Evolutionary conservation across 2,329 filamentous ascomycete species (phyloP).

Genomic region (Monosporascus sp.): DNA sequence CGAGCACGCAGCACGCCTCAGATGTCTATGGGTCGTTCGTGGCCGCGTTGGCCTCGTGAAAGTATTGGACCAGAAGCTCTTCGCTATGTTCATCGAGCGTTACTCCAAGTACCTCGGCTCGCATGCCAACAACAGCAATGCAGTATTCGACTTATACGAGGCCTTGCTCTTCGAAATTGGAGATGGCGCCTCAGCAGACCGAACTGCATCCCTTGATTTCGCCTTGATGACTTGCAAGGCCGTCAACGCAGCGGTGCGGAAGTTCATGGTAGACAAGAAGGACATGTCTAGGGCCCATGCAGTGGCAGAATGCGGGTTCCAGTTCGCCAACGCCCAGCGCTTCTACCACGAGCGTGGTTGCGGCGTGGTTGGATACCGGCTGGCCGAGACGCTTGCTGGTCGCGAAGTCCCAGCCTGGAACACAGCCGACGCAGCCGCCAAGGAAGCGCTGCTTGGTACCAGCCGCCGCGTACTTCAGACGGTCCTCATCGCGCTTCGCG

Average conservation of each 20-base stretch:
- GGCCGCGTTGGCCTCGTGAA: slow-evolving; percentile 24
- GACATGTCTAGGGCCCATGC: slow-evolving; percentile 36
- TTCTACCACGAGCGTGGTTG: slow-evolving; percentile 35
- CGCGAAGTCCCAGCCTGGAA: slow-evolving; percentile 30
- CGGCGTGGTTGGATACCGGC: slow-evolving; percentile 39
- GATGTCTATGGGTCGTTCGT: slow-evolving; percentile 28
- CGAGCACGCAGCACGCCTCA: slow-evolving; percentile 34
- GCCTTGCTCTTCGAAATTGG: slow-evolving; percentile 35
- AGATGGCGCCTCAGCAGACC: slow-evolving; percentile 24
- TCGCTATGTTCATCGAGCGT: slow-evolving; percentile 31
- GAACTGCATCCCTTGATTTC: slow-evolving; percentile 31
- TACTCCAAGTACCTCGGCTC: slow-evolving; percentile 23
- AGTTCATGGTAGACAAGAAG: slow-evolving; percentile 30
- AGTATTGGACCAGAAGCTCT: slow-evolving; percentile 33
- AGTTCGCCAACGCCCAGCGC: slow-evolving; percentile 35
- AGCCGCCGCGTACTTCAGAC: slow-evolving; percentile 35
- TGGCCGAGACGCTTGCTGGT: slow-evolving; percentile 40
- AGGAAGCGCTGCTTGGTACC: slow-evolving; percentile 29
- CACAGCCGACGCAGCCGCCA: slow-evolving; percentile 28
- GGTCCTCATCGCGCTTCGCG: slow-evolving; percentile 37
- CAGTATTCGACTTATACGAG: slow-evolving; percentile 34
- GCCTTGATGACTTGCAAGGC: slow-evolving; percentile 33
- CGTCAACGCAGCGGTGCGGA: slow-evolving; percentile 27
- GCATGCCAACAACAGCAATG: slow-evolving; percentile 26
- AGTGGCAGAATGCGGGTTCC: slow-evolving; percentile 38